phyloP scores from a whole-genome alignment of 371 early-diverging fungal genomes.

The Haplosporangium sp. region DNA sequence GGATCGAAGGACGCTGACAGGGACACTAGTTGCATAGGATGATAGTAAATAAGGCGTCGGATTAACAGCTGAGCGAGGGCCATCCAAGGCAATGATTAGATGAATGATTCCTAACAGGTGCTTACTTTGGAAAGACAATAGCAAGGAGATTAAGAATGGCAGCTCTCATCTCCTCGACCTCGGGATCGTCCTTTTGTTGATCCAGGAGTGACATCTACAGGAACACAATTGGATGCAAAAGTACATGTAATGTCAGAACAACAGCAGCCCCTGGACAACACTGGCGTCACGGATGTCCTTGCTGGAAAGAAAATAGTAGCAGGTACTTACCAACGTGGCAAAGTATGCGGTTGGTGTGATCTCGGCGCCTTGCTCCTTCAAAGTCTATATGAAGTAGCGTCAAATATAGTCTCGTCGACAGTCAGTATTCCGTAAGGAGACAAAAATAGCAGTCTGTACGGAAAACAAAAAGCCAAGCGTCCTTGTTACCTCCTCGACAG shows the following conservation, averaged over 20 bases:
- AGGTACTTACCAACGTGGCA: constrained; percentile 79
- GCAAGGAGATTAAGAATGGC: constrained; percentile 84
- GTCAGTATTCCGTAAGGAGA: not conserved
- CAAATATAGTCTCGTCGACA: not conserved
- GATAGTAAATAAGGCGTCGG: too few relatives aligned
- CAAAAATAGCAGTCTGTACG: not conserved
- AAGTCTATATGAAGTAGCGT: constrained; percentile 61
- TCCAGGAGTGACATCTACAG: constrained; percentile 73
- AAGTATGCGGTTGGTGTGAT: constrained; percentile 87
- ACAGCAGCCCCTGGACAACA: too few relatives aligned
- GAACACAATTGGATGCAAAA: not conserved
- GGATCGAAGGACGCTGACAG: constrained; percentile 69
- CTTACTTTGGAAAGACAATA: constrained; percentile 82
- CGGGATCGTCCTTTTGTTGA: constrained; percentile 71
- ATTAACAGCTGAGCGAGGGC: too few relatives aligned
- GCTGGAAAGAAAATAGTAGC: too few relatives aligned
- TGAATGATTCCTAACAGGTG: not conserved
- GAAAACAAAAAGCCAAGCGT: not conserved
- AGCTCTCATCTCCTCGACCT: constrained; percentile 68
- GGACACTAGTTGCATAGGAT: constrained; percentile 54
- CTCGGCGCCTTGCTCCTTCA: constrained; percentile 76
- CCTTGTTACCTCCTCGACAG: constrained; percentile 81
- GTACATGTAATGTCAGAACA: not conserved
- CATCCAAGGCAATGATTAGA: not conserved
- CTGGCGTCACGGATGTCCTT: too few relatives aligned